Base-by-base conservation (phyloP, 768 basidiomycete species). In the Baorangia bicolor region DNA sequence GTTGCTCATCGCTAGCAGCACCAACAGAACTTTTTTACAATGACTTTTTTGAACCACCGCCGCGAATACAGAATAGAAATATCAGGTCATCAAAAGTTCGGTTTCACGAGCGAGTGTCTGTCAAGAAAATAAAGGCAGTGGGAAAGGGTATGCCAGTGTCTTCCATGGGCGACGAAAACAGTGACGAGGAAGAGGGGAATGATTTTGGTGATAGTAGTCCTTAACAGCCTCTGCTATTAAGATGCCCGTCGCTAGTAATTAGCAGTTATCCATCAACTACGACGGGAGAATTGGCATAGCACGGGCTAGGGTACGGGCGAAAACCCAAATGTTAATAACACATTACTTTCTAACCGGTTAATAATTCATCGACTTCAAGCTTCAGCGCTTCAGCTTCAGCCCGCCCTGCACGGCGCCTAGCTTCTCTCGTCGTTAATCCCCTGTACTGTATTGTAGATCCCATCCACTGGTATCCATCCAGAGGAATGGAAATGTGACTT, bases 31-130 rank as follows among this genome's bases (percentile, higher is more conserved):
- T 78, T 7, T 83, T 77, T 71, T 95, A 93, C 69, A 72, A 72
- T 35, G 92, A 93, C 66, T 95, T 94, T 74, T 95, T 94, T 65
- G 88, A 83, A 39, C 79, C 85, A 8, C 88, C 88, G 13, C 70
- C 63, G 21, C 61, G 58, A 27, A 44, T 35, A 33, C 51, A 50
- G 14, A 51, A 55, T 20, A 44, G 60, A 68, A 68, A 37, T 33
- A 55, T 23, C 39, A 61, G 58, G 39, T 65, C 69, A 13, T 57
- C 61, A 38, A 82, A 78, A 53, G 93, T 94, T 12, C 85, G 88
- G 21, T 95, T 95, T 68, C 81, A 86, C 64, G 88, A 92, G 5
- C 79, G 86, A 64, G 93, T 95, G 27, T 77, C 84, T 35, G 87
- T 94, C 35, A 93, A 86, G 74, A 88, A 82, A 43, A 93, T 94